Base-by-base conservation (phyloP, 1,284 basidiomycete genomes). In the Ustilago lituana region DNA sequence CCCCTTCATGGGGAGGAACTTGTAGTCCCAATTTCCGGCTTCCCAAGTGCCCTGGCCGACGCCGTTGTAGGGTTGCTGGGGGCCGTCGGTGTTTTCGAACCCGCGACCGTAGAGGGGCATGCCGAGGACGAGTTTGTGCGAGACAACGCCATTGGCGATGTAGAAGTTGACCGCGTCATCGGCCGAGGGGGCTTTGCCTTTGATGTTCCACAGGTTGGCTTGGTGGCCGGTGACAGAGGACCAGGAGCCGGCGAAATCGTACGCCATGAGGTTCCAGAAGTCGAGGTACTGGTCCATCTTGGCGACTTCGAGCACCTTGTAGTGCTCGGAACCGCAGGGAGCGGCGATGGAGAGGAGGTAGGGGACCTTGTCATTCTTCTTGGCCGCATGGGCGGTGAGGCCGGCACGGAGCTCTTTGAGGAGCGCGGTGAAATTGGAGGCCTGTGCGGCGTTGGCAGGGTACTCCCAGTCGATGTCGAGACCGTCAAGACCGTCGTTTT, bases 201-300 rank as follows among this genome's bases (percentile, higher is more conserved):
- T 68, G 52, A 68, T 63, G 48, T 56, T 59, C 78, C 89, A 93
- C 12, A 95, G 79, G 74, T 91, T 91, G 3, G 92, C 91, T 89
- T 68, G 87, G 83, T 78, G 93, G 89, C 91, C 91, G 90, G 72
- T 86, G 63, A 53, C 89, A 88, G 49, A 83, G 85, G 29, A 91
- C 92, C 56, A 91, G 77, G 74, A 71, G 19, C 84, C 83, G 38
- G 69, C 53, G 20, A 81, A 82, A 82, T 71, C 76, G 65, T 81
- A 84, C 12, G 92, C 89, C 93, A 97, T 96, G 54, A 97, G 83
- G 82, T 95, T 94, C 92, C 92, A 95, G 83, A 90, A 93, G 37
- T 86, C 87, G 40, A 95, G 83, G 22, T 83, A 83, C 61, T 31
- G 80, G 77, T 93, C 88, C 90, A 95, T 91, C 74, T 89, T 88